Evolutionary conservation across 345 rosid species (phyloP).

Genomic region (Erucastrum elatum): DNA sequence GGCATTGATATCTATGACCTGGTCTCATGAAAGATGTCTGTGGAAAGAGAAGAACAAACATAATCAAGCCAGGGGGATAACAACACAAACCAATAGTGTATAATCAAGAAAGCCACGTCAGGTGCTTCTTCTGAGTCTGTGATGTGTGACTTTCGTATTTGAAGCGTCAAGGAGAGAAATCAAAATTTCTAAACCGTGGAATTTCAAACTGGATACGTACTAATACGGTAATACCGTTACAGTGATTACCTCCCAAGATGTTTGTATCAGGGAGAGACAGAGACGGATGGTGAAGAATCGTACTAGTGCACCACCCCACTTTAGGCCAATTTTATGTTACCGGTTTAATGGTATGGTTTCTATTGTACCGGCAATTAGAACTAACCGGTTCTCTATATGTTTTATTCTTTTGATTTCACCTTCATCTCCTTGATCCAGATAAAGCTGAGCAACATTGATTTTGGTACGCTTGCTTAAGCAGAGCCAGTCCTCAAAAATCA

Average conservation of each 20-base stretch:
- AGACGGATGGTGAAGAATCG: background rate
- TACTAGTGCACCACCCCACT: background rate
- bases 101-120: no score
- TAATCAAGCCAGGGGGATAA: no score
- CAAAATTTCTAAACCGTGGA: background rate
- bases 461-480: background rate
- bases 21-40: no score
- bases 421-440: conserved; percentile 70
- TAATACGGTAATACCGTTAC: background rate
- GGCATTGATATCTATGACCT: no score
- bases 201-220: background rate
- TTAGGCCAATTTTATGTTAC: background rate
- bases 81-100: no score
- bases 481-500: no score
- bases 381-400: background rate
- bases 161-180: background rate
- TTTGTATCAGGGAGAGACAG: background rate
- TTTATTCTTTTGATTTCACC: background rate
- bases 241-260: background rate
- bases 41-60: no score
- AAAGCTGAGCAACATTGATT: conserved; percentile 37
- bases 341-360: conserved; percentile 3
- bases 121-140: background rate
- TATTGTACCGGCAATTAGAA: background rate
- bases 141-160: background rate